Evolutionary conservation across 2,329 filamentous ascomycete genomes (phyloP).

Genomic region (Penicillium sp.): DNA sequence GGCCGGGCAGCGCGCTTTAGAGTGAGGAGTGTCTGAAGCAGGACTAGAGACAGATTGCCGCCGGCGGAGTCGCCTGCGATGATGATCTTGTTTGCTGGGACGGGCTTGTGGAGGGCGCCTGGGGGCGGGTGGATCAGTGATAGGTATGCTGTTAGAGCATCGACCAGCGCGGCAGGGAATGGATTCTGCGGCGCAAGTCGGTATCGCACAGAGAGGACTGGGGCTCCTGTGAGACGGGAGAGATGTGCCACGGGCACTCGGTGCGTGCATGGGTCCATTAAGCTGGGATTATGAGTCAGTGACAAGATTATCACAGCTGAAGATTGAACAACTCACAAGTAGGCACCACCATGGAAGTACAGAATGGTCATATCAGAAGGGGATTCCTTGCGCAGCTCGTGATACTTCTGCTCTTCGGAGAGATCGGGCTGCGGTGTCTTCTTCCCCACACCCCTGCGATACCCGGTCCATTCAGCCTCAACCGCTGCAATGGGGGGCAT

Average conservation of each 20-base stretch:
- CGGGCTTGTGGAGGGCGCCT: constrained; percentile 45
- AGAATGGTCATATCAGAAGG: constrained; percentile 46
- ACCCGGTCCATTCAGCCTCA: constrained; percentile 51
- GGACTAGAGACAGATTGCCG: constrained; percentile 44
- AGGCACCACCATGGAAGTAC: constrained; percentile 52
- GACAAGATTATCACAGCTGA: background rate
- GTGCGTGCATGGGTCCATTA: constrained; percentile 49
- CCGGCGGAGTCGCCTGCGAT: constrained; percentile 52
- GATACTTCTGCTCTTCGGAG: constrained; percentile 48
- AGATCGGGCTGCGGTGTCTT: constrained; percentile 43
- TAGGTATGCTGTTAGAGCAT: constrained; percentile 51
- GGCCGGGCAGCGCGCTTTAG: constrained; percentile 38
- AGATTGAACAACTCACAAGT: constrained; percentile 40
- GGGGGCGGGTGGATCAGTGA: constrained; percentile 49
- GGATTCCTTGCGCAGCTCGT: constrained; percentile 41
- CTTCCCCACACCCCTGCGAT: constrained; percentile 42
- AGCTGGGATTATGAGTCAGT: constrained; percentile 23
- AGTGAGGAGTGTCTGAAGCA: constrained; percentile 48
- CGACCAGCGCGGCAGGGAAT: constrained; percentile 51
- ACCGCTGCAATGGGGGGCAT: constrained; percentile 40
- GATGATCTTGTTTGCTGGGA: constrained; percentile 48
- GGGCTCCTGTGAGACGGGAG: constrained; percentile 43
- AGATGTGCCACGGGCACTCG: constrained; percentile 41
- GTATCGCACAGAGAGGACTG: constrained; percentile 49
- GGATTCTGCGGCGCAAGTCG: constrained; percentile 51